These are phyloP conservation scores for Mikania micrantha DNA, from an alignment of 129 eudicot species.

Conservation along the genomic window DNA sequence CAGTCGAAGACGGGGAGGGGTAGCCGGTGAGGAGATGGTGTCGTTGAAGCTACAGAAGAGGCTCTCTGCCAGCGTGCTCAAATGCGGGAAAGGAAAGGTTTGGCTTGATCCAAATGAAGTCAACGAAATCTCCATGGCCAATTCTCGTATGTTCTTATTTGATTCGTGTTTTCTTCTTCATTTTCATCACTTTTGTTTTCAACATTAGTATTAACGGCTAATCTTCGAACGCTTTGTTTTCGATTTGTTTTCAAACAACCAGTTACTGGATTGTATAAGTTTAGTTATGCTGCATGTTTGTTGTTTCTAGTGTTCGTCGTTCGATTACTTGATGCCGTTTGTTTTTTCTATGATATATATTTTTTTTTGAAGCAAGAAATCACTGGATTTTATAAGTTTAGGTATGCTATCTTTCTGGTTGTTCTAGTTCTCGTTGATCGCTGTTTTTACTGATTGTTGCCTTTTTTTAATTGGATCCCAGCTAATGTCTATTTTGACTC, in stretches of 20 bases:
- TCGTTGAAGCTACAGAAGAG: constrained; percentile 58
- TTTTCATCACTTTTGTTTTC: background rate
- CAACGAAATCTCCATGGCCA: constrained; percentile 66
- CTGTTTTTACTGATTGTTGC: background rate
- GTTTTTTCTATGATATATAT: too few relatives aligned
- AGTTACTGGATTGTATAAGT: too few relatives aligned
- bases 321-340: background rate
- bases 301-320: background rate
- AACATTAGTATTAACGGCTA: too few relatives aligned
- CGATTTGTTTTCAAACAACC: background rate
- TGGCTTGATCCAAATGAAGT: constrained; percentile 67
- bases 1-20: constrained; percentile 19
- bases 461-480: background rate
- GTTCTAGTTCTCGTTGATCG: background rate
- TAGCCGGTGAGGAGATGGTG: constrained; percentile 37
- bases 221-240: background rate
- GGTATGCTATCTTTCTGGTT: background rate
- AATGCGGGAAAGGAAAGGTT: constrained; percentile 55
- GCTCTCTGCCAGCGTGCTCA: constrained; percentile 57
- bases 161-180: background rate
- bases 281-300: background rate
- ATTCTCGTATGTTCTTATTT: constrained; percentile 38
- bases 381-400: background rate
- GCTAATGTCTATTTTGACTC: background rate
- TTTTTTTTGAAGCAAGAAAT: background rate